These are phyloP conservation scores for Phytophthora hibernalis DNA, from an alignment of 352 stramenopile genomes.

Conservation along the genomic window DNA sequence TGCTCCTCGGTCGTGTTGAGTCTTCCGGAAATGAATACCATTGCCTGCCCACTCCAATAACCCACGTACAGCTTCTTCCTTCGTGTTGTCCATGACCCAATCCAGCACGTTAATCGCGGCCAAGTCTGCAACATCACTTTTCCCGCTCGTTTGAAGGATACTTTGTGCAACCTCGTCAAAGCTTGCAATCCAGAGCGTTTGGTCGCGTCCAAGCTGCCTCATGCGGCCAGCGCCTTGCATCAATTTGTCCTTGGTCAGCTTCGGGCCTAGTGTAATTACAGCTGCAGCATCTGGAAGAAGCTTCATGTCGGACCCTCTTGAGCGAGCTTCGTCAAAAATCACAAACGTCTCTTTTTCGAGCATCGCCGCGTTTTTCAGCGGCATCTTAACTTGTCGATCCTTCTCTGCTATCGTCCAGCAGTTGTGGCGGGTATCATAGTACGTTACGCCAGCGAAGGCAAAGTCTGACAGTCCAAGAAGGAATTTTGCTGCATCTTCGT, in stretches of 20 bases:
- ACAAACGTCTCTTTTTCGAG: constrained; percentile 86
- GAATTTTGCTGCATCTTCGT: constrained; percentile 25
- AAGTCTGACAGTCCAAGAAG: constrained; percentile 44
- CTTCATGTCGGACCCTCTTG: constrained; percentile 91
- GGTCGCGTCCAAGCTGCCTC: constrained; percentile 74
- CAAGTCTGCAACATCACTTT: neutral
- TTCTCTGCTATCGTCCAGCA: constrained; percentile 86
- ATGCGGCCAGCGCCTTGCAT: constrained; percentile 93
- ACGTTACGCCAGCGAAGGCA: constrained; percentile 68
- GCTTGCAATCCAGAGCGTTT: constrained; percentile 76
- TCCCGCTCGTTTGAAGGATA: constrained; percentile 34
- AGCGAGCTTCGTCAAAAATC: constrained; percentile 91
- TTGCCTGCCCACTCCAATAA: constrained; percentile 79
- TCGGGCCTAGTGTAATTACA: constrained; percentile 84
- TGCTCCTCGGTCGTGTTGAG: constrained; percentile 7
- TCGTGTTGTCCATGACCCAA: constrained; percentile 87
- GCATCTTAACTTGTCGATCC: constrained; percentile 41
- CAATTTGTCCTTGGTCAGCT: constrained; percentile 92
- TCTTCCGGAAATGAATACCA: constrained; percentile 61
- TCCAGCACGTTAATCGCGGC: constrained; percentile 55
- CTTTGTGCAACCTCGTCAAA: constrained; percentile 71
- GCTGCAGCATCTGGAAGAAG: constrained; percentile 64
- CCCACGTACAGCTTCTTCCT: constrained; percentile 53
- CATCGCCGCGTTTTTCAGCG: constrained; percentile 72
- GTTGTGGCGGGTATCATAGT: constrained; percentile 73